Evolutionary conservation across 2,329 filamentous ascomycete genomes (phyloP).

Genomic region (Ophiosphaerella herpotricha): DNA sequence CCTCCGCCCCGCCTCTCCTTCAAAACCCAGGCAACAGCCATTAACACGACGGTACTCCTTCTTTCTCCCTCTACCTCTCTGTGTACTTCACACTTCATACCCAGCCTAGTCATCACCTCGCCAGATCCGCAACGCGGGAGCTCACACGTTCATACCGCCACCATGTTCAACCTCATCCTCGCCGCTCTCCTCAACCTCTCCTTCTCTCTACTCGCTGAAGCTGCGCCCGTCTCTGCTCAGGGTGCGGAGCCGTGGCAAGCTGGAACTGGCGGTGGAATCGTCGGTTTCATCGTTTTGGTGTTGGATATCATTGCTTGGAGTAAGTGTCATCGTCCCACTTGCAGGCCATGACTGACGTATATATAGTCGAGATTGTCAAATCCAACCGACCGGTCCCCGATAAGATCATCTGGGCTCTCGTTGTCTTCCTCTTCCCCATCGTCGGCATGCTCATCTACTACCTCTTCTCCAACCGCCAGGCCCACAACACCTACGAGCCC

Average conservation of each 20-base stretch:
- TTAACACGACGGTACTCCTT: background rate
- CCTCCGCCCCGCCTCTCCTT: background rate
- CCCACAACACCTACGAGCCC: slow-evolving; percentile 63
- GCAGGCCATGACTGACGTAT: slow-evolving; percentile 16
- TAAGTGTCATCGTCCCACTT: slow-evolving; percentile 46
- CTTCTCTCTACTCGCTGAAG: slow-evolving; percentile 56
- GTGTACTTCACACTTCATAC: background rate
- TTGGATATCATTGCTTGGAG: slow-evolving; percentile 67
- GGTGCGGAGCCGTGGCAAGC: slow-evolving; percentile 59
- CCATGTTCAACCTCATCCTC: slow-evolving; percentile 42
- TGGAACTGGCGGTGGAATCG: slow-evolving; percentile 64
- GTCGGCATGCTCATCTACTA: slow-evolving; percentile 66
- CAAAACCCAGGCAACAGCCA: slow-evolving; percentile 17
- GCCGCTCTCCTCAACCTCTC: slow-evolving; percentile 59
- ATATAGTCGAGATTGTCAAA: slow-evolving; percentile 66
- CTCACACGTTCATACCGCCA: slow-evolving; percentile 2
- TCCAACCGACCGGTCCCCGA: slow-evolving; percentile 62
- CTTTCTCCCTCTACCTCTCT: background rate
- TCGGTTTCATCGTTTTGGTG: slow-evolving; percentile 65
- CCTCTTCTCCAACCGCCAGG: slow-evolving; percentile 65
- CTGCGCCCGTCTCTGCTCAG: slow-evolving; percentile 50
- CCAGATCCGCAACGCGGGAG: too few relatives aligned
- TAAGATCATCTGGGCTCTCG: slow-evolving; percentile 66
- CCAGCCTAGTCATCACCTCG: background rate
- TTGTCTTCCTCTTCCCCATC: slow-evolving; percentile 69